A percentile compares a stretch with the other conserved stretches of the same genome.
phyloP scores from a whole-genome alignment of 108 stramenopile species.

The Nannochloropsis oceanica region DNA sequence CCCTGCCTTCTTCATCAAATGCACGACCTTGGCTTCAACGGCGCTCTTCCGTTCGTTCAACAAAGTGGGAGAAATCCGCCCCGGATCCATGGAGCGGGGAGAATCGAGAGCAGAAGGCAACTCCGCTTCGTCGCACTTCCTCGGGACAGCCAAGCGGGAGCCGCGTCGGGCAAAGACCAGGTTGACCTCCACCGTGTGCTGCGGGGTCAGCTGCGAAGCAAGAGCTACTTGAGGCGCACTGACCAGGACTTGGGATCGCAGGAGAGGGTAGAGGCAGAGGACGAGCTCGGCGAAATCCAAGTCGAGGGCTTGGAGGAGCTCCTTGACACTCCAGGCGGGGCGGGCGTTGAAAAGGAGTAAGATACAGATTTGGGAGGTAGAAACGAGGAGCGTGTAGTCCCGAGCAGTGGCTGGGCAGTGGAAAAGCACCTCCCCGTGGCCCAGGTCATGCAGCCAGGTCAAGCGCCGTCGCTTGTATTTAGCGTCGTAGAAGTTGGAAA shows the following conservation, averaged over 20 bases:
- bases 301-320: background rate
- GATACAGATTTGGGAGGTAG: slow-evolving; percentile 18
- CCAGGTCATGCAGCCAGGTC: slow-evolving; percentile 21
- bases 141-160: background rate
- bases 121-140: background rate
- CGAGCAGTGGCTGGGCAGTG: slow-evolving; percentile 1
- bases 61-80: background rate
- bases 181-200: background rate
- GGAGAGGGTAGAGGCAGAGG: background rate
- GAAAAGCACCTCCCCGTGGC: slow-evolving; percentile 20
- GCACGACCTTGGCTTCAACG: background rate
- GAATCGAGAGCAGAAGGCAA: background rate
- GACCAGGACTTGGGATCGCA: background rate
- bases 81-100: background rate
- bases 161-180: background rate
- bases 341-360: slow-evolving; percentile 6
- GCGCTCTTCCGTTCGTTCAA: background rate
- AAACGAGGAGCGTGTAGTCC: slow-evolving; percentile 8
- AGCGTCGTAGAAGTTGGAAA: background rate
- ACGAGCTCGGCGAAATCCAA: background rate
- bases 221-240: background rate
- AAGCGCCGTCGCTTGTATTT: slow-evolving; percentile 7
- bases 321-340: background rate
- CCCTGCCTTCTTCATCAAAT: background rate
- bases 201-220: background rate